Evolutionary conservation across 2,329 filamentous ascomycete species (phyloP).

Genomic region (Penicillium palitans): DNA sequence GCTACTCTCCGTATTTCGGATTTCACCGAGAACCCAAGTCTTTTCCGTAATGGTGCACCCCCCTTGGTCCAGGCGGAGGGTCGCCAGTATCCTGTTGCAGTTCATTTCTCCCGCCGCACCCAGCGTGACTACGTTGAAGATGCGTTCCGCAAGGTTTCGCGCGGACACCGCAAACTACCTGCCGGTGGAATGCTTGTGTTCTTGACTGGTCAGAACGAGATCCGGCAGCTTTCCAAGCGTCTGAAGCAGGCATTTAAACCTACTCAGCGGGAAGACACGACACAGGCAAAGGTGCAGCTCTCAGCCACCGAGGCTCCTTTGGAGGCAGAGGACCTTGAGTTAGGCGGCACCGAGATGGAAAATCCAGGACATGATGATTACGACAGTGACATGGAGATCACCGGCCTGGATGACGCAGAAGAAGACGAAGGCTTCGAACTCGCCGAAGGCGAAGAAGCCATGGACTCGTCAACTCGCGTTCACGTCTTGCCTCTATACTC

Average conservation of each 20-base stretch:
- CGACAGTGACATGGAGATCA: slow-evolving; percentile 61
- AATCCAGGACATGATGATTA: slow-evolving; percentile 53
- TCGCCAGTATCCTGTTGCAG: slow-evolving; percentile 83
- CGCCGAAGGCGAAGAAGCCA: slow-evolving; percentile 53
- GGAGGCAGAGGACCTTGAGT: slow-evolving; percentile 83
- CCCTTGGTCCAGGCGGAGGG: slow-evolving; percentile 89
- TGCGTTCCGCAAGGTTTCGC: slow-evolving; percentile 79
- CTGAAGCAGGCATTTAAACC: slow-evolving; percentile 68
- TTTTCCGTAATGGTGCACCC: slow-evolving; percentile 73
- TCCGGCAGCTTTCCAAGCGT: slow-evolving; percentile 75
- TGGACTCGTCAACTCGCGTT: slow-evolving; percentile 65
- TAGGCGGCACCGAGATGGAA: slow-evolving; percentile 59
- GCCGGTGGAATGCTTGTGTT: slow-evolving; percentile 92
- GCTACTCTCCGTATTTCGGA: slow-evolving; percentile 89
- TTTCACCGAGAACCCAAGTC: slow-evolving; percentile 76
- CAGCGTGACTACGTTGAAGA: slow-evolving; percentile 88
- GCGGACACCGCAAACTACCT: slow-evolving; percentile 85
- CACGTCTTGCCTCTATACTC: slow-evolving; percentile 95
- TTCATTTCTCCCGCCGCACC: slow-evolving; percentile 83
- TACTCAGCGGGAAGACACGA: slow-evolving; percentile 51
- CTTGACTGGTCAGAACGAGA: slow-evolving; percentile 90
- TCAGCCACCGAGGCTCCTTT: slow-evolving; percentile 74
- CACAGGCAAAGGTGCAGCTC: slow-evolving; percentile 69
- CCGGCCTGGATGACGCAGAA: slow-evolving; percentile 59
- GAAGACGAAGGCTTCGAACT: slow-evolving; percentile 70